phyloP scores from a whole-genome alignment of 192 early-diverging fungal species.

The Coemansia sp. region DNA sequence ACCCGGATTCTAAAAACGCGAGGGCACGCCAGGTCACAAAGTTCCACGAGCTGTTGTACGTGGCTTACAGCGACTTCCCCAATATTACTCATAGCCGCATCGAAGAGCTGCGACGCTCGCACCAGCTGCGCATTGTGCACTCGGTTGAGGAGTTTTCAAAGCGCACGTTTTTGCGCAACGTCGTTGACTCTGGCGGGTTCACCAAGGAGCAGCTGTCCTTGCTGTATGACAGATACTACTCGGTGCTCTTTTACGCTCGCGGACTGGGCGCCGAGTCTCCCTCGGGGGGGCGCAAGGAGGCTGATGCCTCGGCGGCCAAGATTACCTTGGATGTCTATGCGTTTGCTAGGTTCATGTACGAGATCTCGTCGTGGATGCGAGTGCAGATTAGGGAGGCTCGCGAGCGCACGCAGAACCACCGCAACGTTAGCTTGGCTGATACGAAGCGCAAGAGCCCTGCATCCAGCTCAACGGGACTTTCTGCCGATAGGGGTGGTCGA shows the following conservation, averaged over 20 bases:
- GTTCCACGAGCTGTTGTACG: slow-evolving; percentile 89
- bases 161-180: slow-evolving; percentile 79
- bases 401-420: slow-evolving; percentile 42
- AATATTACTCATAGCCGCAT: slow-evolving; percentile 72
- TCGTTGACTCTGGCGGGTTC: slow-evolving; percentile 73
- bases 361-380: slow-evolving; percentile 65
- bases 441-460: slow-evolving; percentile 6
- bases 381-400: slow-evolving; percentile 51
- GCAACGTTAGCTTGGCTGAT: slow-evolving; percentile 24
- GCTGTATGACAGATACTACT: slow-evolving; percentile 88
- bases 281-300: slow-evolving; percentile 17
- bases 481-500: not conserved
- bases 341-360: slow-evolving; percentile 75
- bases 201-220: slow-evolving; percentile 81
- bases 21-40: slow-evolving; percentile 63
- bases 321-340: slow-evolving; percentile 66
- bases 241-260: slow-evolving; percentile 65
- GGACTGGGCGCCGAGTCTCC: not conserved
- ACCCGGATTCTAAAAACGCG: slow-evolving; percentile 57
- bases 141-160: slow-evolving; percentile 93
- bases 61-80: slow-evolving; percentile 90
- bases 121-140: slow-evolving; percentile 88
- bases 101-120: slow-evolving; percentile 73
- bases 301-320: slow-evolving; percentile 22
- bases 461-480: not conserved